phyloP scores from a whole-genome alignment of 805 yeast species.

The Ogataea polymorpha region DNA sequence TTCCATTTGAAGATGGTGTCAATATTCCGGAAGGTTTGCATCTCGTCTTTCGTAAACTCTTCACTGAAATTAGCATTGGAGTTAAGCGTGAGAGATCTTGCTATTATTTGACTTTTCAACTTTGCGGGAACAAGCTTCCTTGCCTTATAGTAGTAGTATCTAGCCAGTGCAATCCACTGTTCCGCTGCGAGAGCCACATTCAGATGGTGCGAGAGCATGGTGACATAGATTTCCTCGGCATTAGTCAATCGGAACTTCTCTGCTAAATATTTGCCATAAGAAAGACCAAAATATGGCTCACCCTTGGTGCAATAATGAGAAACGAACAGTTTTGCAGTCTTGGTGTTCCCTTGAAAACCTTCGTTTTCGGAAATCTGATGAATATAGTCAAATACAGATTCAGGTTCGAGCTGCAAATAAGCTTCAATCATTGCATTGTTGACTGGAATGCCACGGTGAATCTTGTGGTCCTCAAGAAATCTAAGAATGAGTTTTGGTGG shows the following conservation, averaged over 20 bases:
- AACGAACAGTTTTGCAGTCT: constrained; percentile 10
- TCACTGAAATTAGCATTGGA: background rate
- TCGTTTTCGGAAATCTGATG: background rate
- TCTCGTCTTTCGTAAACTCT: background rate
- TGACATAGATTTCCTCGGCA: constrained; percentile 1
- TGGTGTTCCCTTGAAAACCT: constrained; percentile 5
- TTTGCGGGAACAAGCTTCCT: background rate
- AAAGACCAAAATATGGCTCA: constrained; percentile 9
- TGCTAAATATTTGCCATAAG: constrained; percentile 8
- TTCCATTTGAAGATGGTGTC: constrained; percentile 7
- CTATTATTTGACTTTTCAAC: background rate
- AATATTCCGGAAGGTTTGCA: background rate
- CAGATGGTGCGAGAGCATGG: constrained; percentile 4
- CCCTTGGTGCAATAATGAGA: constrained; percentile 1
- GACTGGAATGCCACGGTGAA: constrained; percentile 7
- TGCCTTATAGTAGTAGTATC: constrained; percentile 1
- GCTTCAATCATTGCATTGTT: constrained; percentile 9
- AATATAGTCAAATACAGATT: constrained; percentile 9
- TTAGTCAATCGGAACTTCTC: constrained; percentile 1
- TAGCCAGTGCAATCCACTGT: constrained; percentile 1
- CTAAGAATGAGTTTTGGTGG: constrained; percentile 4
- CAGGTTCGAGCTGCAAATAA: constrained; percentile 3
- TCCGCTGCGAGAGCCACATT: background rate
- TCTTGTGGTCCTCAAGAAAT: constrained; percentile 8
- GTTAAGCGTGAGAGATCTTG: background rate